phyloP scores from a whole-genome alignment of 164 flowering plant genomes.

The Aristolochia contorta region DNA sequence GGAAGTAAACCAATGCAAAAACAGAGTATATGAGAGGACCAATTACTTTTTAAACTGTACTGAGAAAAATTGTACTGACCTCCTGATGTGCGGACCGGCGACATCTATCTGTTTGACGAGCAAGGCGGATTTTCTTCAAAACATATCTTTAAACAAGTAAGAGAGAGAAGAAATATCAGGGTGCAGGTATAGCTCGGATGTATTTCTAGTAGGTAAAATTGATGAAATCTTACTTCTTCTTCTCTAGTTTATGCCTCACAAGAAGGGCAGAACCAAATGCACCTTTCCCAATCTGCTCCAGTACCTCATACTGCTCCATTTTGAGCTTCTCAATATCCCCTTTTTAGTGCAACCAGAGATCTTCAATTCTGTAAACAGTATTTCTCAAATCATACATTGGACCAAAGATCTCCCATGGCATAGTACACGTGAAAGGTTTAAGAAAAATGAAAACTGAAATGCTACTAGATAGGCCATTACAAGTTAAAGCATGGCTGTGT shows the following conservation, averaged over 20 bases:
- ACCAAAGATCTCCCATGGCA: no score
- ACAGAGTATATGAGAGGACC: no score
- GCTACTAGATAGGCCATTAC: no score
- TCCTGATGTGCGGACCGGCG: slow-evolving; percentile 97
- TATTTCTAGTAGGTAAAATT: neutral
- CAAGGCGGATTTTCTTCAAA: slow-evolving; percentile 94
- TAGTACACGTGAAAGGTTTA: no score
- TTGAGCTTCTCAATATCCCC: neutral
- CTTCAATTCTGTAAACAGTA: no score
- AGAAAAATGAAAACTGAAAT: no score
- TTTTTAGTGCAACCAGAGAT: no score
- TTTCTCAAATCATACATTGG: no score
- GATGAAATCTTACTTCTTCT: slow-evolving; percentile 59
- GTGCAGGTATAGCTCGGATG: neutral
- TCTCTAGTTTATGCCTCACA: slow-evolving; percentile 84
- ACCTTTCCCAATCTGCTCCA: slow-evolving; percentile 98
- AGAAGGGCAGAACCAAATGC: slow-evolving; percentile 97
- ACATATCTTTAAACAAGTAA: slow-evolving; percentile 56
- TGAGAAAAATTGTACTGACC: slow-evolving; percentile 26
- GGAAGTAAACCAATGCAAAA: no score
- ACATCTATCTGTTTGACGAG: slow-evolving; percentile 92
- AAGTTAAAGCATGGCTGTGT: no score
- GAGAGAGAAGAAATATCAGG: slow-evolving; percentile 1
- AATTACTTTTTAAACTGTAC: no score
- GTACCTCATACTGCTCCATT: slow-evolving; percentile 91